Conservation (phyloP, 75 land plant genomes). For the Selaginella tamariscina region DNA sequence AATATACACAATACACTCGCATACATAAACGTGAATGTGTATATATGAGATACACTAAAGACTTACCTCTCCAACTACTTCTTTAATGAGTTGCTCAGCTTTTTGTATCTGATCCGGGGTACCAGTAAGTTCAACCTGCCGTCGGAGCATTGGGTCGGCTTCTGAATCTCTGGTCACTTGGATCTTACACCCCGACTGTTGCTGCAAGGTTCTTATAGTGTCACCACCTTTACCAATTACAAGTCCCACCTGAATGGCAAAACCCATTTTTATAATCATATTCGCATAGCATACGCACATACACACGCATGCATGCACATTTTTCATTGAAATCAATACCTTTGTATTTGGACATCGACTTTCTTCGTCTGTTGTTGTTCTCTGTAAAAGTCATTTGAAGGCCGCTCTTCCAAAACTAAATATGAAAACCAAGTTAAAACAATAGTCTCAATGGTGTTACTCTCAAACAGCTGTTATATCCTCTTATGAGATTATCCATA, state of each 20-base stretch:
- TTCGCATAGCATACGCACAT: too few relatives aligned
- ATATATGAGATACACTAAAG: too few relatives aligned
- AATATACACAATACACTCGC: too few relatives aligned
- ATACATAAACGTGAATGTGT: too few relatives aligned
- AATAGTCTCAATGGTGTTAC: too few relatives aligned
- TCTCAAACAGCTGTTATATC: too few relatives aligned
- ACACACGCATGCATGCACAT: too few relatives aligned
- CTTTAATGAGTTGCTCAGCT: conserved; percentile 92
- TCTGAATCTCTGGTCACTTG: conserved; percentile 86
- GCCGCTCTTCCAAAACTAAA: not conserved
- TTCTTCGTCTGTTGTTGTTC: conserved; percentile 14
- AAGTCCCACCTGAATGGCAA: conserved; percentile 69
- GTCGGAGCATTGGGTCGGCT: conserved; percentile 48
- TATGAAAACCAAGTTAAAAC: not conserved
- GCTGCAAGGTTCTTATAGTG: conserved; percentile 68
- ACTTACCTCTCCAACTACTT: conserved; percentile 83
- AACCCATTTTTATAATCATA: too few relatives aligned
- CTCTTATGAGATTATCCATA: too few relatives aligned
- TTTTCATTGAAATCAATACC: too few relatives aligned
- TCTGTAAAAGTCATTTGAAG: not conserved
- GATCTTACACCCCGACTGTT: conserved; percentile 88
- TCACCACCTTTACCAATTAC: conserved; percentile 95
- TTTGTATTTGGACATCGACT: conserved; percentile 85
- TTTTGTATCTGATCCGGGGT: conserved; percentile 52
- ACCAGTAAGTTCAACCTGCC: conserved; percentile 87